Evolutionary conservation across 495 filamentous ascomycete species (phyloP).

Genomic region (Talaromyces nanjingensis): DNA sequence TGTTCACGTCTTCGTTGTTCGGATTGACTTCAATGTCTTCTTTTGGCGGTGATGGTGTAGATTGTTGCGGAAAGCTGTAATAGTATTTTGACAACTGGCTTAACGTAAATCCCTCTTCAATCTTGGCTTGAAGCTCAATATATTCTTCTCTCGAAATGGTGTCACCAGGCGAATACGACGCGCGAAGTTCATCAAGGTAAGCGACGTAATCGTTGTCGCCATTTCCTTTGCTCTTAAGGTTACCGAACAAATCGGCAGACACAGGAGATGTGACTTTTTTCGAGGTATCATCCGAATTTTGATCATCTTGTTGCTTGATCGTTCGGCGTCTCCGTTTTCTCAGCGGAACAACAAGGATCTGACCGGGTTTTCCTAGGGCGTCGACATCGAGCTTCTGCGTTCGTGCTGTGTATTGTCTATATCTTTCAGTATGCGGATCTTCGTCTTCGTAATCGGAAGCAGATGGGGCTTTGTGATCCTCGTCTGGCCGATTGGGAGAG

Average conservation of each 20-base stretch:
- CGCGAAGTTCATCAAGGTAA: conserved; percentile 23
- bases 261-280: neutral
- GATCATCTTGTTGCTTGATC: conserved; percentile 5
- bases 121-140: conserved; percentile 19
- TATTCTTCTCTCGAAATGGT: conserved; percentile 22
- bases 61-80: neutral
- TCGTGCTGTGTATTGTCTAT: neutral
- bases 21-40: neutral
- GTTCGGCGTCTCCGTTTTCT: conserved; percentile 9
- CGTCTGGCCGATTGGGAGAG: neutral
- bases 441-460: neutral
- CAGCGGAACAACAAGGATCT: conserved; percentile 33
- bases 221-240: neutral
- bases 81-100: conserved; percentile 29
- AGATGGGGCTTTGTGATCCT: neutral
- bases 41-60: neutral
- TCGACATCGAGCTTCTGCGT: conserved; percentile 22
- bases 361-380: conserved; percentile 32
- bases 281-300: neutral
- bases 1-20: neutral
- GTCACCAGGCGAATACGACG: conserved; percentile 12
- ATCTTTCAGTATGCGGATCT: neutral
- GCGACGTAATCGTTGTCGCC: neutral
- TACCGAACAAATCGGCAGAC: neutral
- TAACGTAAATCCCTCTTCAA: conserved; percentile 27